Evolutionary conservation across 2,329 filamentous ascomycete species (phyloP).

Genomic region (Cordyceps cateniannulata): DNA sequence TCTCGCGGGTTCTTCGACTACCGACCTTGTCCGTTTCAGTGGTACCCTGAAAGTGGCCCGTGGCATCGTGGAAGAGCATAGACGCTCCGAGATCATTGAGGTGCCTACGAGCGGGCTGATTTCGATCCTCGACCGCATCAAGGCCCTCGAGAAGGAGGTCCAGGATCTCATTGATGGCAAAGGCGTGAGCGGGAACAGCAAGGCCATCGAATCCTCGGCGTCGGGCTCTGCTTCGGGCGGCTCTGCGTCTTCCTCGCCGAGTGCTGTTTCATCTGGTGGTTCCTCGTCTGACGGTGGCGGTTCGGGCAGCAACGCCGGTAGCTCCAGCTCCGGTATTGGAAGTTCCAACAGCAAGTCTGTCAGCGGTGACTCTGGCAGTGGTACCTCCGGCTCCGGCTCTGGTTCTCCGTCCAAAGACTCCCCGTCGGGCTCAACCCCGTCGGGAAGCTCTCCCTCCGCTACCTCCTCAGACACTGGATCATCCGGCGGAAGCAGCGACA

Average conservation of each 20-base stretch:
- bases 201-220: background rate
- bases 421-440: background rate
- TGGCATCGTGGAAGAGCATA: slow-evolving; percentile 22
- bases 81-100: slow-evolving; percentile 19
- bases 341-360: background rate
- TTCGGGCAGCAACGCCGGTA: background rate
- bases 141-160: slow-evolving; percentile 23
- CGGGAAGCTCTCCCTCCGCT: background rate
- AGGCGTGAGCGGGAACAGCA: background rate
- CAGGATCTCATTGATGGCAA: slow-evolving; percentile 18
- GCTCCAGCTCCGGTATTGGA: background rate
- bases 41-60: slow-evolving; percentile 16
- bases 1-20: slow-evolving; percentile 13
- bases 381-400: background rate
- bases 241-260: background rate
- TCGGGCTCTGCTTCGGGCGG: background rate
- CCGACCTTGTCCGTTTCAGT: slow-evolving; percentile 14
- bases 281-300: background rate
- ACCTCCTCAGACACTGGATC: background rate
- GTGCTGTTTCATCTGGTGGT: slow-evolving; percentile 1
- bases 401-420: background rate
- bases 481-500: background rate
- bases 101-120: slow-evolving; percentile 20
- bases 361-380: background rate
- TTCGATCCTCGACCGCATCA: slow-evolving; percentile 24